A percentile compares a stretch with the other conserved stretches of the same genome.
phyloP scores from a whole-genome alignment of 2,329 filamentous ascomycete genomes.

The Fusarium sambucinum region DNA sequence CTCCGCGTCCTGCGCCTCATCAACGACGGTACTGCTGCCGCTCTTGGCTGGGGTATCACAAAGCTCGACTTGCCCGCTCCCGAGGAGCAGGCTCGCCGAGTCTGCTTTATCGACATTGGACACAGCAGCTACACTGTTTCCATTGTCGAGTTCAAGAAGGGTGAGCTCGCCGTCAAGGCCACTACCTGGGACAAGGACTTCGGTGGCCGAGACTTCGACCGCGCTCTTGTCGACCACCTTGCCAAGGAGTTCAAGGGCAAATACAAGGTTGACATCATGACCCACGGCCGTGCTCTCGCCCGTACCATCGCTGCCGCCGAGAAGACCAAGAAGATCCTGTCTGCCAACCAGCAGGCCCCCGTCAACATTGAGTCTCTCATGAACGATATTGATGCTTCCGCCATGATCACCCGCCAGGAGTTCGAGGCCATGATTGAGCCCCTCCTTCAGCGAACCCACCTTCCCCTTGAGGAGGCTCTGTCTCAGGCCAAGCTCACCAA shows the following conservation, averaged over 20 bases:
- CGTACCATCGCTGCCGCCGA: constrained; percentile 90
- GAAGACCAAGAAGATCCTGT: constrained; percentile 98
- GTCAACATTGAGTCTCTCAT: constrained; percentile 98
- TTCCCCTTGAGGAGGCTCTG: constrained; percentile 89
- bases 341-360: constrained; percentile 91
- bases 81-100: constrained; percentile 92
- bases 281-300: constrained; percentile 88
- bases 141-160: constrained; percentile 96
- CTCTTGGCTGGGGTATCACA: constrained; percentile 96
- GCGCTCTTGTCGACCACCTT: constrained; percentile 93
- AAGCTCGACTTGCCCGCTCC: constrained; percentile 90
- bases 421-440: constrained; percentile 92
- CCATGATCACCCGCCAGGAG: constrained; percentile 93
- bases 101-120: constrained; percentile 93
- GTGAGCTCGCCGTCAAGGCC: constrained; percentile 92
- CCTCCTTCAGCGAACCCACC: constrained; percentile 77
- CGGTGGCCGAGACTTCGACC: constrained; percentile 96
- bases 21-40: constrained; percentile 97
- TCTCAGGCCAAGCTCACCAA: constrained; percentile 90
- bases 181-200: constrained; percentile 96
- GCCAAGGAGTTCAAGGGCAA: constrained; percentile 96
- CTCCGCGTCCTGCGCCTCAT: constrained; percentile 93
- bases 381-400: constrained; percentile 93
- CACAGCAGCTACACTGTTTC: constrained; percentile 96
- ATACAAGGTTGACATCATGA: constrained; percentile 95